Evolutionary conservation across 371 early-diverging fungal genomes (phyloP).

Genomic region (Mucor indicus): DNA sequence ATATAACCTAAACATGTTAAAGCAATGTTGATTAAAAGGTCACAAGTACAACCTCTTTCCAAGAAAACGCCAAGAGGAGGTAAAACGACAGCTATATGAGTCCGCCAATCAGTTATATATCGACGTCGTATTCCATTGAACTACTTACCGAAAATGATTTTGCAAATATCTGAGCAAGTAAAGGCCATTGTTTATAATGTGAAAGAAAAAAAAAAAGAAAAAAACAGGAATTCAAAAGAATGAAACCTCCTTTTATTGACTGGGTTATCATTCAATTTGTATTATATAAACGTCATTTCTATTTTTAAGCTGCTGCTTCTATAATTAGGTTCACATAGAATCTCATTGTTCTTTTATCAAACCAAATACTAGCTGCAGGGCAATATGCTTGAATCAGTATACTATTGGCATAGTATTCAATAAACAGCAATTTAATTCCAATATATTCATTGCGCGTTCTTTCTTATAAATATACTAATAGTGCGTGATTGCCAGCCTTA

Average conservation of each 20-base stretch:
- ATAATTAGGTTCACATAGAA: too few species aligned
- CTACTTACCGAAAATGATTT: constrained; percentile 35
- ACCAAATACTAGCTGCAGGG: too few species aligned
- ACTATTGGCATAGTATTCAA: too few species aligned
- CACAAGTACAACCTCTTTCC: constrained; percentile 66
- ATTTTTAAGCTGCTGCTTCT: too few species aligned
- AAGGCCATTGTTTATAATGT: constrained; percentile 27
- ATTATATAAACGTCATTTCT: constrained; percentile 5
- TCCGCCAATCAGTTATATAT: not conserved
- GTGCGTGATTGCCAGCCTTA: too few species aligned
- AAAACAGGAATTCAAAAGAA: not conserved
- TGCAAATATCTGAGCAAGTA: constrained; percentile 44
- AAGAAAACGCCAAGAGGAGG: constrained; percentile 73
- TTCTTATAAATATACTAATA: too few species aligned
- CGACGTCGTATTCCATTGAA: not conserved
- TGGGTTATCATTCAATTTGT: too few species aligned
- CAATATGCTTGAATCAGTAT: too few species aligned
- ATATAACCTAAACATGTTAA: constrained; percentile 78
- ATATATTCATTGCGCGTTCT: too few species aligned
- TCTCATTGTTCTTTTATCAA: too few species aligned
- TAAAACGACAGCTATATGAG: constrained; percentile 14
- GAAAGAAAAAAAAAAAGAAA: constrained; percentile 1
- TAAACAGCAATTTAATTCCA: too few species aligned
- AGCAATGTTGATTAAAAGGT: constrained; percentile 76
- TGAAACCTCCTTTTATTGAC: constrained; percentile 2